phyloP scores from a whole-genome alignment of 2,329 filamentous ascomycete species.

The Penicillium verrucosum region DNA sequence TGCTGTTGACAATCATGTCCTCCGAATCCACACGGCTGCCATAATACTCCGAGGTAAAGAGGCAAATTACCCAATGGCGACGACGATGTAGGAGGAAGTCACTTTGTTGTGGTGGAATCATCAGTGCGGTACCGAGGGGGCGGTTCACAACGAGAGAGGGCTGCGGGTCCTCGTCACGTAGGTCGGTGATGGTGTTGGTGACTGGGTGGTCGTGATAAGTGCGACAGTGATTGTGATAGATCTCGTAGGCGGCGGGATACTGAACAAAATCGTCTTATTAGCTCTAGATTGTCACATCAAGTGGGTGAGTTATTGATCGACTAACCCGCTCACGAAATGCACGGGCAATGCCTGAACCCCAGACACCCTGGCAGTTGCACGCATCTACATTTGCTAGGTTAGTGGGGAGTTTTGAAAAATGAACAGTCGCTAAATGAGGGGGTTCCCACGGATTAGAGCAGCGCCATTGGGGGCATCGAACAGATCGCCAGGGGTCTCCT shows the following conservation, averaged over 20 bases:
- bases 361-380: slow-evolving; percentile 57
- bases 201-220: slow-evolving; percentile 1
- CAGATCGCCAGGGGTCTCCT: slow-evolving; percentile 47
- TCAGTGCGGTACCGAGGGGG: slow-evolving; percentile 48
- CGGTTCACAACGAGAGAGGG: slow-evolving; percentile 15
- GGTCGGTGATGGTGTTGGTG: slow-evolving; percentile 5
- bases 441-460: slow-evolving; percentile 49
- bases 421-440: background rate
- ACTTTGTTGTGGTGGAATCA: slow-evolving; percentile 51
- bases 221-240: slow-evolving; percentile 51
- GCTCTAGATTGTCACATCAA: background rate
- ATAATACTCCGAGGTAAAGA: slow-evolving; percentile 55
- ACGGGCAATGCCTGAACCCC: slow-evolving; percentile 58
- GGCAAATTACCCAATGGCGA: slow-evolving; percentile 56
- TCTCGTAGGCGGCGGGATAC: slow-evolving; percentile 52
- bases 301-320: slow-evolving; percentile 24
- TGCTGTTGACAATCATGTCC: slow-evolving; percentile 49
- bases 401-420: background rate
- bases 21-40: slow-evolving; percentile 43
- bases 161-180: background rate
- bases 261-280: slow-evolving; percentile 10
- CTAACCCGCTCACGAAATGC: slow-evolving; percentile 42
- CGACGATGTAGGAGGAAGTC: slow-evolving; percentile 27
- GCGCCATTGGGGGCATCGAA: slow-evolving; percentile 51
- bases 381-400: slow-evolving; percentile 43